Conservation (phyloP, 176 grass and related monocot genomes). For the Juncus inflexus region DNA sequence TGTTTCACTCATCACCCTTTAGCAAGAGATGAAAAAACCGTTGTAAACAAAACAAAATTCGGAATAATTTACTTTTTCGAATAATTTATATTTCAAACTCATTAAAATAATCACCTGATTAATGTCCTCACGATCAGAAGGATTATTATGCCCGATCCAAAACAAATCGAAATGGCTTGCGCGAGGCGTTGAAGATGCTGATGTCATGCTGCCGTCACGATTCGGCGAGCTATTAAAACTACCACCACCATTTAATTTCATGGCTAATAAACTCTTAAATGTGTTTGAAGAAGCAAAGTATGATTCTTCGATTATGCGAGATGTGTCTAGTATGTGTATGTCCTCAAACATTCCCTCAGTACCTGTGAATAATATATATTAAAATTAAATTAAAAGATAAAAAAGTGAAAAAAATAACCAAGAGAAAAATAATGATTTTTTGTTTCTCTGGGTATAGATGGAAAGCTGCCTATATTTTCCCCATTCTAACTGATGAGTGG, state of each 20-base stretch:
- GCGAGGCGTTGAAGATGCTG: conserved; percentile 36
- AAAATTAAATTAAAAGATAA: too few relatives aligned
- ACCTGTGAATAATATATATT: background rate
- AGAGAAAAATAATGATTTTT: too few relatives aligned
- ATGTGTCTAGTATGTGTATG: conserved; percentile 40
- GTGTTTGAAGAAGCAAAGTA: conserved; percentile 13
- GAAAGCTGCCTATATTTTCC: too few relatives aligned
- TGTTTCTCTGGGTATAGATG: too few relatives aligned
- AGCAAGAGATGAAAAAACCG: background rate
- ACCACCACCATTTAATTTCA: conserved; percentile 19
- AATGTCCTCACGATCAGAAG: conserved; percentile 33
- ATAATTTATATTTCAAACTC: too few relatives aligned
- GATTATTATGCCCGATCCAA: conserved; percentile 39
- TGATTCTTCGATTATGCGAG: conserved; percentile 28
- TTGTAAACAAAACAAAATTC: background rate
- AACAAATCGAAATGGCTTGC: conserved; percentile 33
- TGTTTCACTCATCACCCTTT: too few relatives aligned
- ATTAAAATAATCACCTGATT: conserved; percentile 26
- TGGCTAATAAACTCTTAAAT: conserved; percentile 29
- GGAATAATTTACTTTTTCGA: background rate
- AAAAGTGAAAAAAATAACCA: too few relatives aligned
- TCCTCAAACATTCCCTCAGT: conserved; percentile 42
- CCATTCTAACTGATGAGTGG: too few relatives aligned
- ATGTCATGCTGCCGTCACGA: conserved; percentile 14
- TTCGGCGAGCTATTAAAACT: conserved; percentile 11